phyloP scores from a whole-genome alignment of 1,139 yeast genomes.

The Saccharomyces pastorianus region DNA sequence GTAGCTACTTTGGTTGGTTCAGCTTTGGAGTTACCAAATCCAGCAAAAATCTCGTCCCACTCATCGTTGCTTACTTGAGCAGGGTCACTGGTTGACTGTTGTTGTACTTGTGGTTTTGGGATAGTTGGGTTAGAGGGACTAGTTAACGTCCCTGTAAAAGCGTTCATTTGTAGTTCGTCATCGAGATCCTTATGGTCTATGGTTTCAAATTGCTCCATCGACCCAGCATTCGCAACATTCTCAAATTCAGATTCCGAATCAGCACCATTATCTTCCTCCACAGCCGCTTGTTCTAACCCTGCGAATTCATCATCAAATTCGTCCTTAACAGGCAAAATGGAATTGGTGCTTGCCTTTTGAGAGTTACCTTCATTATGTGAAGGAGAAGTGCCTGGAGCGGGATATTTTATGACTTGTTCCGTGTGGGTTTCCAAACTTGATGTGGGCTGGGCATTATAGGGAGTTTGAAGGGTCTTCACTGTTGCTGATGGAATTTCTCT shows the following conservation, averaged over 20 bases:
- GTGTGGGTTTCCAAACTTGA: background rate
- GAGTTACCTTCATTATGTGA: background rate
- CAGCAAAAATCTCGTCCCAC: slow-evolving; percentile 93
- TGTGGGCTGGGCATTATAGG: background rate
- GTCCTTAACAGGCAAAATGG: slow-evolving; percentile 11
- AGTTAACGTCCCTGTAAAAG: slow-evolving; percentile 34
- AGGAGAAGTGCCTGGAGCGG: background rate
- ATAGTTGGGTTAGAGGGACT: slow-evolving; percentile 4
- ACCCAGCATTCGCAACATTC: slow-evolving; percentile 10
- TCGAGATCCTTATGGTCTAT: slow-evolving; percentile 24
- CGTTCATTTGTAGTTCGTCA: slow-evolving; percentile 29
- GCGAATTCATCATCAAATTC: slow-evolving; percentile 44
- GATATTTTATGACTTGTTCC: background rate
- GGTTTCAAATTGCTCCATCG: slow-evolving; percentile 24
- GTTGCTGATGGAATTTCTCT: slow-evolving; percentile 9
- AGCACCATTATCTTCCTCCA: slow-evolving; percentile 40
- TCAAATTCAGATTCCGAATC: slow-evolving; percentile 29
- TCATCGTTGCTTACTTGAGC: slow-evolving; percentile 48
- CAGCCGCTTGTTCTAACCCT: slow-evolving; percentile 36
- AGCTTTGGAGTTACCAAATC: slow-evolving; percentile 51
- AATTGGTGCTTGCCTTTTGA: background rate
- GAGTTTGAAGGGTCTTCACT: background rate
- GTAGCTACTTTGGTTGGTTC: slow-evolving; percentile 3
- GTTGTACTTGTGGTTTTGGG: slow-evolving; percentile 6
- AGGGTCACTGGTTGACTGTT: slow-evolving; percentile 1